Conservation (phyloP, 306 rosid species). For the Hippophae gyantsensis region DNA sequence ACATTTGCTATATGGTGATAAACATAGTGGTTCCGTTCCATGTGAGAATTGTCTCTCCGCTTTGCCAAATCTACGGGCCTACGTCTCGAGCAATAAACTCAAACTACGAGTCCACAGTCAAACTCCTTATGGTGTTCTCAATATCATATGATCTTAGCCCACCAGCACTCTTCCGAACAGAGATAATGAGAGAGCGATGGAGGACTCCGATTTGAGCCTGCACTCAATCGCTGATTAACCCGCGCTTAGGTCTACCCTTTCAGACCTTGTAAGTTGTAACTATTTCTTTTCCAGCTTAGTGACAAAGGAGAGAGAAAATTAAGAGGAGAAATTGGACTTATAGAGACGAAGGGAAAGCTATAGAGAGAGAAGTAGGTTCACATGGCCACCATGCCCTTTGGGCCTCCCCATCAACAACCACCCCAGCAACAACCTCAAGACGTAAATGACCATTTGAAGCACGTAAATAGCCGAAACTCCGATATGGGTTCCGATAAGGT, state of each 20-base stretch:
- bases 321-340: neutral
- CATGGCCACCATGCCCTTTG: slow-evolving; percentile 69
- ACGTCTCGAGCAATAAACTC: too few species aligned
- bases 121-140: slow-evolving; percentile 2
- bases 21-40: too few species aligned
- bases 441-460: slow-evolving; percentile 34
- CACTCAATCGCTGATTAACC: neutral
- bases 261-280: slow-evolving; percentile 7
- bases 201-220: slow-evolving; percentile 24
- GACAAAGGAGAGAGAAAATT: slow-evolving; percentile 11
- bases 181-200: slow-evolving; percentile 5
- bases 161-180: neutral
- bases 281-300: slow-evolving; percentile 12
- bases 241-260: slow-evolving; percentile 24
- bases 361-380: slow-evolving; percentile 15
- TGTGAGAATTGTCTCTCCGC: slow-evolving; percentile 21
- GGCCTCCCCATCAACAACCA: slow-evolving; percentile 49
- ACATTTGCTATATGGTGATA: too few species aligned
- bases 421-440: slow-evolving; percentile 23
- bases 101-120: too few species aligned
- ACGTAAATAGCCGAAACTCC: slow-evolving; percentile 39
- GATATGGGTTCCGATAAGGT: slow-evolving; percentile 62
- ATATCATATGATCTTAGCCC: slow-evolving; percentile 22
- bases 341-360: slow-evolving; percentile 10
- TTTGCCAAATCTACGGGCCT: neutral